phyloP scores from a whole-genome alignment of 768 basidiomycete genomes.

The Mycena albidolilacea region DNA sequence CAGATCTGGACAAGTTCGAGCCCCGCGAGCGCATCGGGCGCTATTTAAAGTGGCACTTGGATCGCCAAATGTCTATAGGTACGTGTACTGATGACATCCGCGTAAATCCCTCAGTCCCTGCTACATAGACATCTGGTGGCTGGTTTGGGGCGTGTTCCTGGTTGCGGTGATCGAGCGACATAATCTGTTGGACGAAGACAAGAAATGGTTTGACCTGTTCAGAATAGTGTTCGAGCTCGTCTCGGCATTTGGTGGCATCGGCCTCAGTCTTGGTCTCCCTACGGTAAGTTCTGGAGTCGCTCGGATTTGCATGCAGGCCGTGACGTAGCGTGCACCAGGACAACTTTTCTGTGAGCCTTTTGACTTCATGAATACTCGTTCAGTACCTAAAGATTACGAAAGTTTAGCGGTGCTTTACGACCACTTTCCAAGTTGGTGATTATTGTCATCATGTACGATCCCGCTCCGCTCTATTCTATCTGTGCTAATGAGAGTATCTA shows the following conservation, averaged over 20 bases:
- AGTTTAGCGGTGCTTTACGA: slow-evolving; percentile 71
- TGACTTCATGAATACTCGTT: neutral
- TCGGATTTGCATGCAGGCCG: neutral
- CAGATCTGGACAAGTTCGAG: slow-evolving; percentile 53
- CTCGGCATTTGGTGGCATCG: slow-evolving; percentile 79
- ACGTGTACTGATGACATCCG: slow-evolving; percentile 41
- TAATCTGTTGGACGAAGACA: slow-evolving; percentile 66
- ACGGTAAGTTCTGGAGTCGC: slow-evolving; percentile 48
- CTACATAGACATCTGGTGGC: slow-evolving; percentile 82
- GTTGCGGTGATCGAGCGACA: slow-evolving; percentile 80
- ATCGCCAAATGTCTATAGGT: slow-evolving; percentile 73
- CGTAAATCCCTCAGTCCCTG: neutral
- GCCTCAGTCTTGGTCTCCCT: slow-evolving; percentile 75
- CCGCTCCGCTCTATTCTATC: neutral
- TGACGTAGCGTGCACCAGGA: slow-evolving; percentile 48
- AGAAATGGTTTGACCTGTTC: slow-evolving; percentile 76
- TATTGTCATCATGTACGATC: slow-evolving; percentile 74
- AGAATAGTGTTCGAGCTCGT: slow-evolving; percentile 74
- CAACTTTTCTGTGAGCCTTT: slow-evolving; percentile 61
- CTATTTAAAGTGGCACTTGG: slow-evolving; percentile 69
- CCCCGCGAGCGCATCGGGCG: slow-evolving; percentile 61
- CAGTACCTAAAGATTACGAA: neutral
- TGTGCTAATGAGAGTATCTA: slow-evolving; percentile 33
- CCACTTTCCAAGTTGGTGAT: slow-evolving; percentile 82
- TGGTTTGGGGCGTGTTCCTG: slow-evolving; percentile 79